These are phyloP conservation scores for Balamuthia mandrillaris DNA, from an alignment of 208 protist species.

Conservation along the genomic window DNA sequence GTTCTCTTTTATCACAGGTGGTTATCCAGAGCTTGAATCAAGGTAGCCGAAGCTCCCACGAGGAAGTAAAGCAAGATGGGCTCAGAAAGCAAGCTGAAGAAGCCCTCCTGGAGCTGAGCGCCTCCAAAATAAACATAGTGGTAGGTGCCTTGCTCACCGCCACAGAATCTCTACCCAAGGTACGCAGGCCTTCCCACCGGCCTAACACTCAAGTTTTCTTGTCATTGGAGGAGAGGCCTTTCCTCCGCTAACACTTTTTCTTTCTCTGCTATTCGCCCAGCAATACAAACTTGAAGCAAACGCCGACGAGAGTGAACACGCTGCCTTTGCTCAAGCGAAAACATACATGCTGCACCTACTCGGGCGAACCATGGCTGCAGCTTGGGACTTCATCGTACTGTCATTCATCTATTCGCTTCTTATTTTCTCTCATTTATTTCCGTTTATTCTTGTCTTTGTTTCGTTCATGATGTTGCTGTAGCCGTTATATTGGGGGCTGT, in stretches of 20 bases:
- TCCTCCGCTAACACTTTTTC: not conserved
- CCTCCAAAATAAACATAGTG: not conserved
- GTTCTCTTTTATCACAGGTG: not conserved
- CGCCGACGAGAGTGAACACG: not conserved
- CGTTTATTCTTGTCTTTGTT: not conserved
- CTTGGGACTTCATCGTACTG: not conserved
- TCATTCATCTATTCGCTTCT: too few relatives aligned
- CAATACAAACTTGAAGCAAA: not conserved
- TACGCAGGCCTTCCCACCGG: not conserved
- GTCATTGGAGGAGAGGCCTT: not conserved
- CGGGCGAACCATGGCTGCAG: not conserved
- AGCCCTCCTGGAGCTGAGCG: not conserved
- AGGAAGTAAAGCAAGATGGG: not conserved
- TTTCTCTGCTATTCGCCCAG: not conserved
- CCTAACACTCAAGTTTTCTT: not conserved
- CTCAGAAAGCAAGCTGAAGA: not conserved
- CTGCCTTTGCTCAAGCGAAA: not conserved
- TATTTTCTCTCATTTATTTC: too few relatives aligned
- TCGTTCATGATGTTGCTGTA: not conserved
- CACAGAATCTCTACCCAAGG: not conserved
- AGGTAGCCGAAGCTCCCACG: not conserved
- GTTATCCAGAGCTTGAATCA: not conserved
- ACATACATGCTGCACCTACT: not conserved
- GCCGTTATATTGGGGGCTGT: not conserved
- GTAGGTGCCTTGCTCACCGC: not conserved